Percentiles rank a stretch among this genome's conserved stretches.
Evolutionary conservation across 2,329 filamentous ascomycete genomes (phyloP).

Genomic region (Lasiodiplodia theobromae): DNA sequence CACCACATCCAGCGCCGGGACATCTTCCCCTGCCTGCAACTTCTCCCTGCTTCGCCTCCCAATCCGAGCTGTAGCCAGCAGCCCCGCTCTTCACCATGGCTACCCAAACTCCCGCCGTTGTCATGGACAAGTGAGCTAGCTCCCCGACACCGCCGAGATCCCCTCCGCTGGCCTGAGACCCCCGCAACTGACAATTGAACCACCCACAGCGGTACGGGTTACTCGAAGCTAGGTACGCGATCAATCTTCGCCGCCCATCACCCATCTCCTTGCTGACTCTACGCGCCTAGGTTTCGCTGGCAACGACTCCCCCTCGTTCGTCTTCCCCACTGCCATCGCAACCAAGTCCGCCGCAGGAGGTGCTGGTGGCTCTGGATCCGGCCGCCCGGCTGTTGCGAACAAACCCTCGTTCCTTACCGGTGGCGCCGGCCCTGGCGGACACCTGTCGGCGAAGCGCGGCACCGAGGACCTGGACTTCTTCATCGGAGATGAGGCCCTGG

Average conservation of each 20-base stretch:
- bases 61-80: constrained; percentile 14
- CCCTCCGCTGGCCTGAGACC: constrained; percentile 23
- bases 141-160: constrained; percentile 29
- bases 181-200: constrained; percentile 48
- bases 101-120: constrained; percentile 99
- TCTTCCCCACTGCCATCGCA: constrained; percentile 98
- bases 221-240: constrained; percentile 91
- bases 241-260: background rate
- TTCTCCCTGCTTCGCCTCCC: constrained; percentile 32
- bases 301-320: constrained; percentile 98
- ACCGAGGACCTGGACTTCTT: constrained; percentile 99
- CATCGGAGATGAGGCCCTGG: constrained; percentile 94
- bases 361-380: constrained; percentile 78
- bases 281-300: constrained; percentile 82
- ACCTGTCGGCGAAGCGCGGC: constrained; percentile 89
- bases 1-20: constrained; percentile 17
- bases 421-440: constrained; percentile 80
- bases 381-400: constrained; percentile 87
- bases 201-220: constrained; percentile 87
- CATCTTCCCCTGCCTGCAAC: constrained; percentile 34
- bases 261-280: constrained; percentile 45
- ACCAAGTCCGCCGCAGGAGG: constrained; percentile 81
- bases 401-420: constrained; percentile 96
- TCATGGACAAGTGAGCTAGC: constrained; percentile 94
- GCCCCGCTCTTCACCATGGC: constrained; percentile 70